Base-by-base conservation (phyloP, 495 filamentous ascomycete genomes). In the Xylaria nigripes region DNA sequence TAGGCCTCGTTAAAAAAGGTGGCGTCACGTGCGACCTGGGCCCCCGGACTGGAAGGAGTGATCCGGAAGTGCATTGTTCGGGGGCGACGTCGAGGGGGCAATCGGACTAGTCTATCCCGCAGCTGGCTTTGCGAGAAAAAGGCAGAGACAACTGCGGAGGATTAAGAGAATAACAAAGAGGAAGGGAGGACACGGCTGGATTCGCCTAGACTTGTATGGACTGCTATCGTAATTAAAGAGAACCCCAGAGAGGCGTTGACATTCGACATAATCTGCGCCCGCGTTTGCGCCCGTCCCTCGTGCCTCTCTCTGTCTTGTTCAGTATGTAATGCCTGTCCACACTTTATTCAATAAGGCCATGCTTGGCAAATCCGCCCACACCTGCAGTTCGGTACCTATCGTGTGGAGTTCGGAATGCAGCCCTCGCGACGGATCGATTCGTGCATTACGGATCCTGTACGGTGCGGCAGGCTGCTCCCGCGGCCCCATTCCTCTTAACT, bases 141-240 rank as follows among this genome's bases (percentile, higher is more conserved):
- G 32, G 32, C 32, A 34, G 27, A 34, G 7, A 8, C 21, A 21
- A 21, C 13, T 19, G 40, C 2, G 2, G 21, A 24, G 22, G 43
- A 45, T 3, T 1, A 45, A 18, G 43, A 45, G 22, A 25, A 45
- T 5, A 45, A 45, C 16, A 22, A 9, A 21, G 21, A 22, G 21
- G 48, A 30, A 32, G 12, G 21, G 8, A 15, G 25, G 34, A 52
- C 32, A 38, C 12, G 43, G 40, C 40, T 22, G 38, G 49, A 30
- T 51, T 44, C 42, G 40, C 30, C 38, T 44, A 51, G 34, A 41
- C 40, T 21, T 51, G 49, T 51, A 51, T 51, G 49, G n/a, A 51
- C 27, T 42, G 49, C 27, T 51, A 51, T 51, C 49, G 27, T 51
- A 51, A 51, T 51, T 41, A 44, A 36, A 50, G 48, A 51, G 27